phyloP scores from a whole-genome alignment of 2,329 filamentous ascomycete genomes.

The Penicillium sp. region DNA sequence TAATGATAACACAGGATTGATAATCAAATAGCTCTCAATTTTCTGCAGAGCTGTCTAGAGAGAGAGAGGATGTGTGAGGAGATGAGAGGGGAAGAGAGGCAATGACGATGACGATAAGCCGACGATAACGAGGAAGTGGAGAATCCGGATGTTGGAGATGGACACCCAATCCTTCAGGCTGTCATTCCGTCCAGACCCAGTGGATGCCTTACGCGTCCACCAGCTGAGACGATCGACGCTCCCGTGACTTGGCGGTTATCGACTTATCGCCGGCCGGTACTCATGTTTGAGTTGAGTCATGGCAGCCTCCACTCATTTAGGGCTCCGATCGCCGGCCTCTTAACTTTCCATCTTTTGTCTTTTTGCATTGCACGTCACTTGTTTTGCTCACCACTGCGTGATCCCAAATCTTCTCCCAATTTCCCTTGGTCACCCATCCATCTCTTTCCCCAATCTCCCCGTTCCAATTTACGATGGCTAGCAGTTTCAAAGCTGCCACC shows the following conservation, averaged over 20 bases:
- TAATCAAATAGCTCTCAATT: too few relatives aligned
- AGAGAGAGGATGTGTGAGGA: constrained; percentile 1
- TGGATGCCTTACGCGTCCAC: too few relatives aligned
- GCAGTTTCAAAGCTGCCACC: constrained; percentile 24
- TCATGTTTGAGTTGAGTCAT: constrained; percentile 16
- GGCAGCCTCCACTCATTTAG: constrained; percentile 7
- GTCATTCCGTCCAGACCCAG: neutral
- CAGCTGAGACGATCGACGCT: too few relatives aligned
- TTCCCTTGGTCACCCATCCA: neutral
- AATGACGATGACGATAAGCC: constrained; percentile 17
- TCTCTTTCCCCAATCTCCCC: neutral
- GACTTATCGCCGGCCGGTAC: constrained; percentile 5
- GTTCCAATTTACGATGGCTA: constrained; percentile 21
- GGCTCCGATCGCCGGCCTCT: constrained; percentile 1
- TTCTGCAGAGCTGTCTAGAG: neutral
- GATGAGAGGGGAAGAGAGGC: neutral
- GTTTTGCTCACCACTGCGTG: constrained; percentile 2
- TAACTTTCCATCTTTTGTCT: neutral
- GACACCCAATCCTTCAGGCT: constrained; percentile 8
- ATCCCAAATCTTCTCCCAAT: neutral
- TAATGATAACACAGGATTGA: too few relatives aligned
- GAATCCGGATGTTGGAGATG: neutral
- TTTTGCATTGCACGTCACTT: constrained; percentile 5
- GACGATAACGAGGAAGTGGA: constrained; percentile 19
- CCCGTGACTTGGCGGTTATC: too few relatives aligned